Evolutionary conservation across 441 rosid genomes (phyloP), one percentile per base, ranked within the genome.

Genomic region (Jatropha multifida): DNA sequence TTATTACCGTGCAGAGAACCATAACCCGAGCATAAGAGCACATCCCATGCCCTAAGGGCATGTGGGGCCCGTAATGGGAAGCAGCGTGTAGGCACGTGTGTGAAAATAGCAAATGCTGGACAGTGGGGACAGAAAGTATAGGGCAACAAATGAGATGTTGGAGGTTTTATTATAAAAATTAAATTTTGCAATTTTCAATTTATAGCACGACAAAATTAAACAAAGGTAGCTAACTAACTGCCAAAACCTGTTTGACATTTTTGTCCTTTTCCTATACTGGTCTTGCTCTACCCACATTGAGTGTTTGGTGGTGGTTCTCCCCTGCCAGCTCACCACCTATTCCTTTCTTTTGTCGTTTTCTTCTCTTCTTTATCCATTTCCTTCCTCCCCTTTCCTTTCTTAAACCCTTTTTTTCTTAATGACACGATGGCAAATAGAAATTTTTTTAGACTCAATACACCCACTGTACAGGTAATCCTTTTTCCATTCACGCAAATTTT

Each of bases 281-380:
- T 69, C 23, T 52, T 74, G 51, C 42, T 27, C 69, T 63, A 61
- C 59, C 14, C 44, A 64, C 6, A 74, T 13, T 55, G 71, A 0
- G 37, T 59, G 20, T 23, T 49, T 49, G 44, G 69, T 49, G 26
- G 67, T 42, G 37, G 20, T 64, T 59, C 42, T 20, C 17, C 42
- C 18, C 55, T 72, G 68, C 76, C 80, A 67, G 32, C 76, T 77
- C 73, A 60, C 26, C n/a, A 8, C 61, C 49, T 23, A 38, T 63
- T 60, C 63, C 65, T 56, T 40, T 65, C 9, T 48, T 27, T 56
- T 55, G 55, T 71, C 58, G 10, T 76, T 54, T 14, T 13, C 4
- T 9, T 5, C 3, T 37, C 6, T 12, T 0, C 61, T 2, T 17
- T 40, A 26, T 44, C 71, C 27, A 7, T 18, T 12, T 20, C 12